Evolutionary conservation across 345 rosid genomes (phyloP).

Genomic region (Rhizophora mangle): DNA sequence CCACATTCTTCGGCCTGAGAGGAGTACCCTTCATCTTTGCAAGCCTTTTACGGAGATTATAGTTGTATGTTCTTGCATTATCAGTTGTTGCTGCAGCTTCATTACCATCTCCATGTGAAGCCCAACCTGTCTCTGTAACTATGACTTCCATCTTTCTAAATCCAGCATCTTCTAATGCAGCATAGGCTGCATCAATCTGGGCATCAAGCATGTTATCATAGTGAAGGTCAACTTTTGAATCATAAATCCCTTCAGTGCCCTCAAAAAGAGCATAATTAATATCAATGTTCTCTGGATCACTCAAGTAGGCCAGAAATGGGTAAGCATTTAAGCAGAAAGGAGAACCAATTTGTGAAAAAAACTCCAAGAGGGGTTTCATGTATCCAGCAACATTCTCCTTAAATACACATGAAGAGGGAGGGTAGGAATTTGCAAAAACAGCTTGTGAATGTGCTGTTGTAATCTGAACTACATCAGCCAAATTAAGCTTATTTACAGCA

Average conservation of each 20-base stretch:
- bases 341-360: slow-evolving; percentile 70
- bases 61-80: slow-evolving; percentile 87
- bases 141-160: slow-evolving; percentile 81
- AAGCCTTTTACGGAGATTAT: slow-evolving; percentile 86
- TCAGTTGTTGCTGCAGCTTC: slow-evolving; percentile 79
- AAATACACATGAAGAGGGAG: slow-evolving; percentile 90
- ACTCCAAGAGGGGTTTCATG: slow-evolving; percentile 87
- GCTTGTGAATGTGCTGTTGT: slow-evolving; percentile 92
- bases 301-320: slow-evolving; percentile 81
- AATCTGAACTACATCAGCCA: slow-evolving; percentile 68
- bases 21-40: slow-evolving; percentile 97
- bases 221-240: slow-evolving; percentile 58
- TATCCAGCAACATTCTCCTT: slow-evolving; percentile 53
- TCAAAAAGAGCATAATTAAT: slow-evolving; percentile 90
- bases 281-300: slow-evolving; percentile 70
- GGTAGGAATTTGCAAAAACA: slow-evolving; percentile 77
- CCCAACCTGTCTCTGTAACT: slow-evolving; percentile 97
- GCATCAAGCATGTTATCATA: slow-evolving; percentile 99
- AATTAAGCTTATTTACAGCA: slow-evolving; percentile 54
- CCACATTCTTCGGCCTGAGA: slow-evolving; percentile 58
- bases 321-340: slow-evolving; percentile 98
- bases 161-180: slow-evolving; percentile 83
- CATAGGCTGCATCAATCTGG: slow-evolving; percentile 92
- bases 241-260: slow-evolving; percentile 66
- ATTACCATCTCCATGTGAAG: slow-evolving; percentile 73